These are phyloP conservation scores for Candida koratica DNA, from an alignment of 805 yeast species.

Conservation along the genomic window DNA sequence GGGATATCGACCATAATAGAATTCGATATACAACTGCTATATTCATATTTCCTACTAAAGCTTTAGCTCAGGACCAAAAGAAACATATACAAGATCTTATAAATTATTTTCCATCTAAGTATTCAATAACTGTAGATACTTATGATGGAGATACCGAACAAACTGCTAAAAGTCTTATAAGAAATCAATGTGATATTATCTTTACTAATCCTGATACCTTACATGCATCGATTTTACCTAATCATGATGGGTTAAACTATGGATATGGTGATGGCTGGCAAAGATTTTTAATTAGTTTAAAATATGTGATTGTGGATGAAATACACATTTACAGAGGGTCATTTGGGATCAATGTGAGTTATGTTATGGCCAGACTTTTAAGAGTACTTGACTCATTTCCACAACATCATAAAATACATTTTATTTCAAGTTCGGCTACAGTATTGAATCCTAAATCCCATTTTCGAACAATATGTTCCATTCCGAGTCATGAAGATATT, in stretches of 20 bases:
- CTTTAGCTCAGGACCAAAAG: conserved; percentile 94
- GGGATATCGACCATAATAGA: conserved; percentile 35
- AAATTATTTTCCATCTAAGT: conserved; percentile 41
- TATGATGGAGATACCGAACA: conserved; percentile 91
- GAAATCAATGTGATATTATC: conserved; percentile 68
- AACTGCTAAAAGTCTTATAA: conserved; percentile 47
- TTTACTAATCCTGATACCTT: conserved; percentile 95
- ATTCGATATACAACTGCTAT: conserved; percentile 56
- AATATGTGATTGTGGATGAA: conserved; percentile 77
- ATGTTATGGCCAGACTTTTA: conserved; percentile 74
- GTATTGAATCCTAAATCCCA: conserved; percentile 68
- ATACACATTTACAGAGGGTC: conserved; percentile 85
- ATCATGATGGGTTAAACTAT: conserved; percentile 35
- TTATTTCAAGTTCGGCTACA: conserved; percentile 94
- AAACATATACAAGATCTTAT: conserved; percentile 65
- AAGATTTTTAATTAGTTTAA: conserved; percentile 58
- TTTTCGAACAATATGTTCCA: conserved; percentile 71
- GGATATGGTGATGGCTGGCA: conserved; percentile 50
- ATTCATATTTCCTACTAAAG: conserved; percentile 94
- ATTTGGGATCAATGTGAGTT: conserved; percentile 89
- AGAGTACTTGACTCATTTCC: conserved; percentile 51
- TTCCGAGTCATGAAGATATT: conserved; percentile 42
- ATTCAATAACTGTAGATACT: conserved; percentile 60
- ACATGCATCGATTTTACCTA: conserved; percentile 80
- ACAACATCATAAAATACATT: conserved; percentile 48